A percentile compares a stretch with the other conserved stretches of the same genome.
phyloP scores from a whole-genome alignment of 176 grass and related monocot genomes.

The Phragmites australis region DNA sequence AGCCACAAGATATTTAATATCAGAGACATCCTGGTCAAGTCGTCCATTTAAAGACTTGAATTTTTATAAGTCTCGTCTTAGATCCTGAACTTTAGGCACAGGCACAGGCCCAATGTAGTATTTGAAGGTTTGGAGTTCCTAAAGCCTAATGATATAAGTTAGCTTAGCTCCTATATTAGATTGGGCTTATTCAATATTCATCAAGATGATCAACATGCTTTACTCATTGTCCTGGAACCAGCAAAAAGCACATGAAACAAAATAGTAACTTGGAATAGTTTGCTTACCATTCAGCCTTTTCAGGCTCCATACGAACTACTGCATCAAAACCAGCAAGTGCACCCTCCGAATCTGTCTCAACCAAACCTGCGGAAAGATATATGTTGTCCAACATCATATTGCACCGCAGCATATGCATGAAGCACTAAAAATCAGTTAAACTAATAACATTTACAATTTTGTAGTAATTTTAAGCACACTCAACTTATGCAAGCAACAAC shows the following conservation, averaged over 20 bases:
- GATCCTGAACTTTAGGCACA: neutral
- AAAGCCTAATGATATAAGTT: conserved; percentile 11
- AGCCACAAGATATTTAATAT: neutral
- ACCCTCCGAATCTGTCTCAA: conserved; percentile 90
- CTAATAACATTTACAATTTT: conserved; percentile 13
- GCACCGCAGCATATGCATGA: conserved; percentile 20
- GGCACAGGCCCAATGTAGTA: neutral
- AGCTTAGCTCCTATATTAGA: neutral
- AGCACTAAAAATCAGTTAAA: conserved; percentile 7
- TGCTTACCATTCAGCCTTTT: conserved; percentile 93
- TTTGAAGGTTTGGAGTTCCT: neutral
- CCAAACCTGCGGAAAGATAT: conserved; percentile 63
- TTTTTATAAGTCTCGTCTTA: neutral
- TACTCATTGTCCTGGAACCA: neutral
- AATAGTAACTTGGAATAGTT: neutral
- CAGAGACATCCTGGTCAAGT: neutral
- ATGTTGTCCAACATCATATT: neutral
- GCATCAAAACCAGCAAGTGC: conserved; percentile 91
- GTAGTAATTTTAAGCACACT: neutral
- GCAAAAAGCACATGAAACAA: neutral
- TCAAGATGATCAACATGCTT: conserved; percentile 5
- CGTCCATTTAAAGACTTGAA: neutral
- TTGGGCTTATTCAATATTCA: neutral
- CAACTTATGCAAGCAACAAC: neutral
- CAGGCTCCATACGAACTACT: conserved; percentile 92